Conservation (phyloP, 352 stramenopile species). For the Phytophthora ohioensis region DNA sequence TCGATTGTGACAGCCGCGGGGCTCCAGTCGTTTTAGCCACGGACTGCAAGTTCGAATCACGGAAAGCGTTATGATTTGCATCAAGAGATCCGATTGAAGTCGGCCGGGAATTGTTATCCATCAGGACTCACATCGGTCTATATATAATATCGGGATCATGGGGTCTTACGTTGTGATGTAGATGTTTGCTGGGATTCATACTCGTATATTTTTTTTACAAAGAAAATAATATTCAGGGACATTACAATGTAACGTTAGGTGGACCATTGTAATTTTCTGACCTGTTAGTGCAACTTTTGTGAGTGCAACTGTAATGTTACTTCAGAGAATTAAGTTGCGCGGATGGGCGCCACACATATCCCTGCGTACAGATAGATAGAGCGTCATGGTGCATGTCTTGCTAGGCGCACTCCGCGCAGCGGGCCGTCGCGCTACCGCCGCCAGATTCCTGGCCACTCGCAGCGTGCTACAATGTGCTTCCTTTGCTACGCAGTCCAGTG, state of each 20-base stretch:
- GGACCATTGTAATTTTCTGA: too few relatives aligned
- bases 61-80: too few relatives aligned
- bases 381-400: constrained; percentile 58
- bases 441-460: constrained; percentile 29
- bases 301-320: not conserved
- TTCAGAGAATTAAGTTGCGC: not conserved
- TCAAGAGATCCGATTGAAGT: too few relatives aligned
- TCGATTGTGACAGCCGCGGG: not conserved
- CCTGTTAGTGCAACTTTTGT: not conserved
- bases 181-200: too few relatives aligned
- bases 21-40: not conserved
- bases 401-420: constrained; percentile 51
- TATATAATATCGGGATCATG: too few relatives aligned
- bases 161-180: too few relatives aligned
- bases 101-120: too few relatives aligned
- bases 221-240: too few relatives aligned
- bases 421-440: constrained; percentile 23
- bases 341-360: constrained; percentile 31
- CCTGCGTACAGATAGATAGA: constrained; percentile 12
- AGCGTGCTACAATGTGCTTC: constrained; percentile 29
- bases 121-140: too few relatives aligned
- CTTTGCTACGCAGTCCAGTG: constrained; percentile 74
- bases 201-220: too few relatives aligned
- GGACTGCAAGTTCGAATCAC: too few relatives aligned
- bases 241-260: too few relatives aligned